Conservation (phyloP, 495 filamentous ascomycete species). For the Aspergillus bridgeri region DNA sequence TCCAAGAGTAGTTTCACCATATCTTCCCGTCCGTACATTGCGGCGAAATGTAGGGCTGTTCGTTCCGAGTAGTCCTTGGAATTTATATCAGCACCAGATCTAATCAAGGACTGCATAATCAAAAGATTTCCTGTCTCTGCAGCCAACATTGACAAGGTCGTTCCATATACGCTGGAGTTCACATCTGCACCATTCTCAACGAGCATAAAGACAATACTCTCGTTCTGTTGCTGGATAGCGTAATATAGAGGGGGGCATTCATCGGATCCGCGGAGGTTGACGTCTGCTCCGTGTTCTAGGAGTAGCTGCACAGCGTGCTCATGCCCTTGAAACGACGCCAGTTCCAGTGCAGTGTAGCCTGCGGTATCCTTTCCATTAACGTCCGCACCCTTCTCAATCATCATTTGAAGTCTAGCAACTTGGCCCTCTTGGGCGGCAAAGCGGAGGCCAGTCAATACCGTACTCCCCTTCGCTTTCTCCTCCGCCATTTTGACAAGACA, state of each 20-base stretch:
- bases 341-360: conserved; percentile 1
- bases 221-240: conserved; percentile 4
- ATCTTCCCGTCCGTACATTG: background rate
- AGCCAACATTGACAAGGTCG: conserved; percentile 4
- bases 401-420: background rate
- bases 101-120: background rate
- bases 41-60: conserved; percentile 4
- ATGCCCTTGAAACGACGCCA: conserved; percentile 4
- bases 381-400: conserved; percentile 10
- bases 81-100: background rate
- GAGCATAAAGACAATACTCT: background rate
- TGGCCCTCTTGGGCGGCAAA: conserved; percentile 3
- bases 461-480: conserved; percentile 3
- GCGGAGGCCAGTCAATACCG: conserved; percentile 3
- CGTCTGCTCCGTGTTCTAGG: conserved; percentile 1
- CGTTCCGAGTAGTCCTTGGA: background rate
- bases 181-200: background rate
- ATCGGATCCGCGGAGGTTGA: conserved; percentile 6
- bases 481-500: conserved; percentile 1
- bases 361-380: conserved; percentile 4
- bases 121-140: conserved; percentile 2
- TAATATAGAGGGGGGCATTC: conserved; percentile 1
- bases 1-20: background rate
- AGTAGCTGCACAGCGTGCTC: conserved; percentile 1
- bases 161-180: background rate